These are phyloP conservation scores for Microthlaspi erraticum DNA, from an alignment of 345 rosid genomes.

Conservation along the genomic window DNA sequence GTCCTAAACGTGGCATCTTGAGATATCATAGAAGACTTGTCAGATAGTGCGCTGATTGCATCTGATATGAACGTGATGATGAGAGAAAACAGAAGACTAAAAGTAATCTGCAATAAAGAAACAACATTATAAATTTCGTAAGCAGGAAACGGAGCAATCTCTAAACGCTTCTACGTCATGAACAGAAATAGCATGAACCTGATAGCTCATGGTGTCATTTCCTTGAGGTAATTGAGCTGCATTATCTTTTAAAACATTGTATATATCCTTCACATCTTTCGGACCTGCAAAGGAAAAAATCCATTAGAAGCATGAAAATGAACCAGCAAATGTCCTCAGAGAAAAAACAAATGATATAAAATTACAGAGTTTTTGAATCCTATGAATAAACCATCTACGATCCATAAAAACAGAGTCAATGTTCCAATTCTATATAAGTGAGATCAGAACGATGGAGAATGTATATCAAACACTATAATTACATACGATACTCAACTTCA, in stretches of 20 bases:
- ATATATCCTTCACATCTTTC: conserved; percentile 76
- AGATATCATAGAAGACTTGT: conserved; percentile 76
- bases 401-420: not conserved
- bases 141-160: conserved; percentile 23
- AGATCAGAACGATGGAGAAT: conserved; percentile 2
- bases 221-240: conserved; percentile 63
- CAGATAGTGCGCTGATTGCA: conserved; percentile 83
- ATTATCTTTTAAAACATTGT: conserved; percentile 69
- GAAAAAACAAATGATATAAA: conserved; percentile 4
- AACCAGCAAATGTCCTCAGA: conserved; percentile 1
- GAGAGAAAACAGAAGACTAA: conserved; percentile 79
- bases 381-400: not conserved
- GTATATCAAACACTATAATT: conserved; percentile 21
- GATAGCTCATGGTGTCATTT: conserved; percentile 64
- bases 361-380: conserved; percentile 1
- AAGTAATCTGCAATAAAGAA: conserved; percentile 69
- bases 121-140: not conserved
- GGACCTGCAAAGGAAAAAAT: conserved; percentile 59
- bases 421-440: not conserved
- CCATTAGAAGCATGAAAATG: conserved; percentile 23
- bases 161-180: conserved; percentile 18
- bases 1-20: conserved; percentile 76
- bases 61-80: conserved; percentile 86
- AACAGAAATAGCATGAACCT: conserved; percentile 56
- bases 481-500: conserved; percentile 15